Base-by-base conservation (phyloP, 1,284 basidiomycete genomes). In the Entoloma clypeatum region DNA sequence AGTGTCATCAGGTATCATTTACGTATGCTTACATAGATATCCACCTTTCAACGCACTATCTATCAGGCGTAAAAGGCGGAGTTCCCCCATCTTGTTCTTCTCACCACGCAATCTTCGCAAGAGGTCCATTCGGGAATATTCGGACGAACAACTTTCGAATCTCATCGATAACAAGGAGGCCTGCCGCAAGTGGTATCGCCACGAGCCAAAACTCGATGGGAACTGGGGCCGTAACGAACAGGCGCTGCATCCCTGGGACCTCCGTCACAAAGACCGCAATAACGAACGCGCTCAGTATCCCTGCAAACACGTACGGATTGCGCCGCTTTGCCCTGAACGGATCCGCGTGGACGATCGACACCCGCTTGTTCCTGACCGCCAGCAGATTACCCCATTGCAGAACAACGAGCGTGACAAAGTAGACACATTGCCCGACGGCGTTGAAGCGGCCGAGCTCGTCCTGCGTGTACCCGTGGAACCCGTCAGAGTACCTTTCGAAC, bases 321-420 rank as follows among this genome's bases (percentile, higher is more conserved):
- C 50, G 43, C 7, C 50, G 45, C 21, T 51, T 40, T 8, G 48
- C 29, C 13, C 50, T 39, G 18, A 51, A 41, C 1, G 50, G 50
- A 16, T 51, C 50, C 8, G 50, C 50, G 18, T 51, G 47, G 13
- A 51, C 35, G 9, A 52, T 52, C 8, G 50, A 52, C 2, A 52
- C 37, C 5, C 50, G 50, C 25, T 52, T 52, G 32, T 52, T 52
- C 9, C 50, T 48, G 14, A 50, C 44, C 3, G 50, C 50, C 8
- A 52, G 48, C n/a, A 52, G 44, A 26, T 52, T 52, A 1, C 50
- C 50, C 50, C 50, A 52, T 11, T 52, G 50, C 18, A 52, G 16
- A 13, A 51, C 50, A 33, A 50, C 49, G 11, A 50, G n/a, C 7
- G 46, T 48, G 6, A 50, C 49, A 13, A 50, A 50, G 34, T 50